Evolutionary conservation across 345 rosid species (phyloP).

Genomic region (Aquilaria yunnanensis): DNA sequence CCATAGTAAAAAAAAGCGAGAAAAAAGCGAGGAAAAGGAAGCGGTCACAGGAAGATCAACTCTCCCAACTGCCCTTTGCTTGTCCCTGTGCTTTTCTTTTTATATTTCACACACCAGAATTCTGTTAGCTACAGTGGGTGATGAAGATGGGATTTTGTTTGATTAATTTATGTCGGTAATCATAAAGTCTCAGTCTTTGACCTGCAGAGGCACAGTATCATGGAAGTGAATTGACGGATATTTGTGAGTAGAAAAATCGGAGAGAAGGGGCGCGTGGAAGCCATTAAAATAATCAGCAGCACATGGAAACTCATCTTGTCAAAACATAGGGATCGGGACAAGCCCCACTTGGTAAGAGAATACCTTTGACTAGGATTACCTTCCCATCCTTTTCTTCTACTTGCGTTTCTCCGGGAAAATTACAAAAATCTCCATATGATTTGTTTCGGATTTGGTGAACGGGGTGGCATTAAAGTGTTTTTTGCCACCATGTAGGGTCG

Average conservation of each 20-base stretch:
- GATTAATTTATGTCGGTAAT: constrained; percentile 17
- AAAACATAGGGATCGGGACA: constrained; percentile 26
- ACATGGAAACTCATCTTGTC: constrained; percentile 33
- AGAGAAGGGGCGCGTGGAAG: constrained; percentile 16
- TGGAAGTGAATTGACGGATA: constrained; percentile 18
- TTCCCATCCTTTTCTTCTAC: too few species aligned
- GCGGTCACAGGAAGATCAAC: constrained; percentile 8
- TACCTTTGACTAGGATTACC: too few species aligned
- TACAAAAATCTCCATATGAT: too few species aligned
- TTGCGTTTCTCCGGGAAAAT: too few species aligned
- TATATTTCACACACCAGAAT: not conserved
- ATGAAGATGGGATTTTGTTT: constrained; percentile 21
- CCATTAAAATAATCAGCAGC: constrained; percentile 28
- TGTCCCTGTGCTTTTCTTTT: not conserved
- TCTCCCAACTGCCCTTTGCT: not conserved
- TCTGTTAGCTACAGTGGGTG: constrained; percentile 10
- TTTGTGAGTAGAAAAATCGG: constrained; percentile 20
- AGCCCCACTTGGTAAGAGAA: not conserved
- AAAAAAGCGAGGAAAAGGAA: not conserved
- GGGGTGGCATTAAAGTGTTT: too few species aligned
- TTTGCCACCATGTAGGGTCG: too few species aligned
- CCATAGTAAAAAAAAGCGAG: too few species aligned
- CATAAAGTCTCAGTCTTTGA: constrained; percentile 27
- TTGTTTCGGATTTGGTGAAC: too few species aligned
- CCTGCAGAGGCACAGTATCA: constrained; percentile 31